Base-by-base conservation (phyloP, 1,284 basidiomycete species). In the Marasmius tenuissimus region DNA sequence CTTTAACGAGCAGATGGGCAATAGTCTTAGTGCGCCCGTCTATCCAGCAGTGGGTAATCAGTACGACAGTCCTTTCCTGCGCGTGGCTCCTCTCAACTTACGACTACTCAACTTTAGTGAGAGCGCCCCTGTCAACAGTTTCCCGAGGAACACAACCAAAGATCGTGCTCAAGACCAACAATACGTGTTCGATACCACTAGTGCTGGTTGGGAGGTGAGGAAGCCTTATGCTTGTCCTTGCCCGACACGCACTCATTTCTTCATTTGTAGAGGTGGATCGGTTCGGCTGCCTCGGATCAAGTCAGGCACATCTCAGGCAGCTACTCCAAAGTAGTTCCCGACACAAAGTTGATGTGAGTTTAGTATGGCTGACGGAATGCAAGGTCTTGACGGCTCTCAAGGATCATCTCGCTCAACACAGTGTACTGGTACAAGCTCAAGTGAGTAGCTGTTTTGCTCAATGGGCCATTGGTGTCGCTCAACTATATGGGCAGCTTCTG, bases 391-490 rank as follows among this genome's bases (percentile, higher is more conserved):
- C 54, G 20, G 14, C 33, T n/a, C 45, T 54, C 22, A 14, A 61
- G 81, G 18, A 78, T 87, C 42, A 81, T 87, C 52, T 83, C 83
- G 0, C 61, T 86, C 59, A 87, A 87, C 61, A 83, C 82, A 6
- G 77, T 82, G 18, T 86, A 82, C 61, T 86, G 84, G 83, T 85
- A 83, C 66, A 82, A 81, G 65, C 73, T 74, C 63, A 84, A 84
- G 82, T 80, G 65, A 61, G 73, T 59, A n/a, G 22, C 10, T n/a
- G 35, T 34, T 20, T n/a, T 34, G 34, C 22, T 18, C 45, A 40
- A 37, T 49, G 47, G 45, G 11, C 18, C 27, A n/a, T 42, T n/a
- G n/a, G 8, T 10, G n/a, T n/a, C 58, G 33, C 57, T 52, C 2
- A 47, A 38, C 60, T 47, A 58, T 22, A 60, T 64, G 37, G 33